Conservation (phyloP, 352 stramenopile species). For the Pelagophyceae sp. region DNA sequence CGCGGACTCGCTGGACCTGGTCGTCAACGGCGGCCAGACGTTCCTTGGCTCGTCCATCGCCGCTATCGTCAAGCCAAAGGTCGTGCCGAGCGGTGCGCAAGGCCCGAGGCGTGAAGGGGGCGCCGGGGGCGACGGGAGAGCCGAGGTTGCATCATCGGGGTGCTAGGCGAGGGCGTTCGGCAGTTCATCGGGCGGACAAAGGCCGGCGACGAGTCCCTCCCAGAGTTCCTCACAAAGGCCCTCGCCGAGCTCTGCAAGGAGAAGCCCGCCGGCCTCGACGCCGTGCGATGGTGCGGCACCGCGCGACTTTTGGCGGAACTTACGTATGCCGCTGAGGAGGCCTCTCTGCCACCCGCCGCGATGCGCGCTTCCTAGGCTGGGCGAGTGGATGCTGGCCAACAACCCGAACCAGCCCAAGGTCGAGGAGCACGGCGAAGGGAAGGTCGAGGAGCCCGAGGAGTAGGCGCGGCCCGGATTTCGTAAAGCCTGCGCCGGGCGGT, state of each 20-base stretch:
- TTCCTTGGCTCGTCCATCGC: conserved; percentile 31
- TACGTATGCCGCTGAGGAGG: neutral
- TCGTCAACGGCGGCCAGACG: conserved; percentile 40
- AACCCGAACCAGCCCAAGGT: conserved; percentile 70
- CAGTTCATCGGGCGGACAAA: conserved; percentile 29
- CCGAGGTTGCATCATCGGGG: neutral
- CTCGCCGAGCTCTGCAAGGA: conserved; percentile 64
- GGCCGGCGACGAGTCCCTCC: conserved; percentile 28
- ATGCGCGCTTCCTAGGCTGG: too few relatives aligned
- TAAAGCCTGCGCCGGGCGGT: too few relatives aligned
- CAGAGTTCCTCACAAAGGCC: conserved; percentile 53
- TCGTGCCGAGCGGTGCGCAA: conserved; percentile 18
- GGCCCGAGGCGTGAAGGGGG: neutral
- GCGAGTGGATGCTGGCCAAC: conserved; percentile 64
- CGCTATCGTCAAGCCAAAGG: conserved; percentile 31
- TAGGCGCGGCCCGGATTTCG: neutral
- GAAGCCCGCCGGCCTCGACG: conserved; percentile 40
- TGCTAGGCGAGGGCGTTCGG: conserved; percentile 18
- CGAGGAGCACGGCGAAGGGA: conserved; percentile 25
- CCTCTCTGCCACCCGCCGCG: conserved; percentile 60
- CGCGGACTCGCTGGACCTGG: conserved; percentile 47
- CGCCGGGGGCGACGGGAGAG: neutral
- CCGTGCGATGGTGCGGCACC: too few relatives aligned
- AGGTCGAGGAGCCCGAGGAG: conserved; percentile 3
- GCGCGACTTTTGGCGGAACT: conserved; percentile 15